Evolutionary conservation across 2,329 filamentous ascomycete species (phyloP), one percentile per base, ranked within the genome.

Genomic region (Clathrospora elynae): DNA sequence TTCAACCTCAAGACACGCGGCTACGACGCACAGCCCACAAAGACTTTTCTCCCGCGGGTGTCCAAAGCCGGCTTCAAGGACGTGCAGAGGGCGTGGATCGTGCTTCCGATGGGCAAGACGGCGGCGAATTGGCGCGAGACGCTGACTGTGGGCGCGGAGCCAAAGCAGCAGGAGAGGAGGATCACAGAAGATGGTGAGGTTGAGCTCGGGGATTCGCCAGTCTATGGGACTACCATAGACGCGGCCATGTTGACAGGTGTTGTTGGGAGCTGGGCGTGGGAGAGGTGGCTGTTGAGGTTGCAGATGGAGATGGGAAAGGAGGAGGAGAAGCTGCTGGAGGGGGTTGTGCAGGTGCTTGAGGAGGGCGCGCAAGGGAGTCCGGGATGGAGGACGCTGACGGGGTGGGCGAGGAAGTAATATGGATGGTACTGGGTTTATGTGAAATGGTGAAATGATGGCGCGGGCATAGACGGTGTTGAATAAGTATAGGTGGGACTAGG

Each of bases 221-320:
- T 63, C 6, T 61, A 57, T 31, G 70, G 69, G 17, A 67, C 65
- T 4, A 90, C 87, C 0, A 81, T 84, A 35, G 82, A 84, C 63
- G 82, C 85, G 10, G 88, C 88, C 2, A 84, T 81, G 57, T 77
- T 96, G 53, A 87, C 88, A 9, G 91, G 91, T 13, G 74, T 97
- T 26, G 83, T 92, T 1, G 93, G 90, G 4, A 85, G 87, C 17
- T 93, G 90, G 85, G 85, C 85, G 67, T 99, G 91, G 92, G 93
- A 99, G 79, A 87, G 89, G 68, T 99, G 93, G 93, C 81, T 97
- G 69, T 74, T 96, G 55, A 88, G 90, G 63, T 80, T 92, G 61
- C 88, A 93, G 73, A 81, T 86, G 73, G 91, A 96, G 75, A 93
- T 89, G 64, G 87, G 88, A 17, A 85, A 89, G 64, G 75, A 77